Percentiles rank a stretch among this genome's conserved stretches.
These are phyloP conservation scores for Aspergillus fischeri DNA, from an alignment of 2,329 filamentous ascomycete species.

Conservation along the genomic window DNA sequence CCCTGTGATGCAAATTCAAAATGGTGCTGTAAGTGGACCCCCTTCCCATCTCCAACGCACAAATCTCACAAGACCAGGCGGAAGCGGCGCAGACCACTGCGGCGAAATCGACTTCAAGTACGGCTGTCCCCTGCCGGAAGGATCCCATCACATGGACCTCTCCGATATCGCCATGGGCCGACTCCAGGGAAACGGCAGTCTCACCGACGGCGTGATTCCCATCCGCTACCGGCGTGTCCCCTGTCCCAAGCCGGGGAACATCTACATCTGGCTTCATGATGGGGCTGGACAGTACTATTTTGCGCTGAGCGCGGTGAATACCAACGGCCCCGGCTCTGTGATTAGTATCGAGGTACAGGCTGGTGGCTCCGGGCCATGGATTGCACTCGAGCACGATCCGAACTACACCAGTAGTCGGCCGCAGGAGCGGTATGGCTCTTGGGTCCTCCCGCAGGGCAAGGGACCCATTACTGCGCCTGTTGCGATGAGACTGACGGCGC, in stretches of 20 bases:
- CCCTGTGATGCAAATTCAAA: background rate
- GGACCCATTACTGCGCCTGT: background rate
- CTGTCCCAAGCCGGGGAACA: background rate
- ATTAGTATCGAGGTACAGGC: background rate
- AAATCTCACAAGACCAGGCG: background rate
- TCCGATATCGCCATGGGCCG: background rate
- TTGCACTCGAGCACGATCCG: background rate
- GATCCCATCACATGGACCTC: background rate
- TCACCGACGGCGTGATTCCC: background rate
- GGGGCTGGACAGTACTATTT: background rate
- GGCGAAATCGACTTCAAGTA: background rate
- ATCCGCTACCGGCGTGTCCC: background rate
- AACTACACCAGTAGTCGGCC: background rate
- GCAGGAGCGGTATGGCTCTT: background rate
- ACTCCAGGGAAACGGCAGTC: background rate
- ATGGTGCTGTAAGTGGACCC: background rate
- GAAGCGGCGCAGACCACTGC: background rate
- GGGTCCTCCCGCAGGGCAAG: background rate
- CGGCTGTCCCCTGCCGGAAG: background rate
- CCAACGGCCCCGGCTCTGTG: background rate
- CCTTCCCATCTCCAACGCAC: too few species aligned
- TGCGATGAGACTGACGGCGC: background rate
- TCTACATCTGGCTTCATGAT: background rate
- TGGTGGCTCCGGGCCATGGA: background rate
- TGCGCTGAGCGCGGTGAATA: background rate